These are phyloP conservation scores for Otatea glauca DNA, from an alignment of 176 grass and related monocot genomes.

Conservation along the genomic window DNA sequence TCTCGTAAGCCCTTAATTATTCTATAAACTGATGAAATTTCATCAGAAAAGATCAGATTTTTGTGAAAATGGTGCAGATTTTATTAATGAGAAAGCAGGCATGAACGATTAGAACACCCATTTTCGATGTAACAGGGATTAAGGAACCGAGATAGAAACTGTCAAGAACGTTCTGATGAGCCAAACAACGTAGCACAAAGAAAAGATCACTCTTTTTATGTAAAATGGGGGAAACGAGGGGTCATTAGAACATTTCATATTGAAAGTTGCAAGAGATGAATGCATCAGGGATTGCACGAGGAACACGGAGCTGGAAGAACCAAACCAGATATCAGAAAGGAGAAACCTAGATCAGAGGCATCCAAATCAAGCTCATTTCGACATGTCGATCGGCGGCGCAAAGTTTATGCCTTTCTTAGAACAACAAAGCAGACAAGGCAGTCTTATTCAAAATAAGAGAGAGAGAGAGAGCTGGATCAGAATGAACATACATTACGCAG, in stretches of 20 bases:
- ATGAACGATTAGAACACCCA: neutral
- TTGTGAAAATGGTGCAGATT: slow-evolving; percentile 3
- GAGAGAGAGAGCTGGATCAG: neutral
- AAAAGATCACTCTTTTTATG: neutral
- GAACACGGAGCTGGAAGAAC: neutral
- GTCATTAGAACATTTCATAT: neutral
- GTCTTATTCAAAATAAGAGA: neutral
- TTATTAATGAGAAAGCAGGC: neutral
- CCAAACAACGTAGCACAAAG: neutral
- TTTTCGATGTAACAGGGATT: neutral
- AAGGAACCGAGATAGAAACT: neutral
- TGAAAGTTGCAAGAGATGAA: slow-evolving; percentile 3
- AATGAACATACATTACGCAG: neutral
- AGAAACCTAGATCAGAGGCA: neutral
- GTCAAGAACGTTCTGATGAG: neutral
- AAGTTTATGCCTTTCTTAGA: neutral
- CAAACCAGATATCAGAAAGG: slow-evolving; percentile 17
- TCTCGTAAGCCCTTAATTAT: slow-evolving; percentile 1
- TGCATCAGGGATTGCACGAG: neutral
- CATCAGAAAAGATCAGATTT: neutral
- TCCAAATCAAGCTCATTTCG: neutral
- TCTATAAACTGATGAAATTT: neutral
- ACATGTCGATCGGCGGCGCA: neutral
- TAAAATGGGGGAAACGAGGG: neutral
- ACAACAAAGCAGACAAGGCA: neutral